Conservation (phyloP, 2,329 filamentous ascomycete species). For the Lojkania enalia region DNA sequence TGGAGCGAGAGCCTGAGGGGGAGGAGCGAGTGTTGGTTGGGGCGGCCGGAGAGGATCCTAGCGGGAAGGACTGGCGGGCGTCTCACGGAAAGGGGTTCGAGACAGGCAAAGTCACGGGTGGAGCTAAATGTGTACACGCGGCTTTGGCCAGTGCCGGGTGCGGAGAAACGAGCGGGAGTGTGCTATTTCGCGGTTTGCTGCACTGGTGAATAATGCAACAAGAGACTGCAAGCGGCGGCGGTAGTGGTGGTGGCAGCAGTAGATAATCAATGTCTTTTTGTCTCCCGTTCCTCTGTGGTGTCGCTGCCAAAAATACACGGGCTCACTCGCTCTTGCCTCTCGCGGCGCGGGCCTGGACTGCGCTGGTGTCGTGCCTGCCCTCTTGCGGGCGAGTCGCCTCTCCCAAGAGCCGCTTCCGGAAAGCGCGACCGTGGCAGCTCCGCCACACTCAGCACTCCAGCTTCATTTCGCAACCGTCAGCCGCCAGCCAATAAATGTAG, state of each 20-base stretch:
- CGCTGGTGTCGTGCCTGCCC: neutral
- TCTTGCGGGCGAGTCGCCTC: neutral
- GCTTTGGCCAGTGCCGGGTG: conserved; percentile 11
- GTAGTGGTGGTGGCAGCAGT: too few relatives aligned
- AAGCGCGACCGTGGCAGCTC: conserved; percentile 1
- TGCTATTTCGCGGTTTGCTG: neutral
- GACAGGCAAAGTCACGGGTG: conserved; percentile 32
- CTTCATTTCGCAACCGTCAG: conserved; percentile 1
- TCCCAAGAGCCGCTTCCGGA: conserved; percentile 10
- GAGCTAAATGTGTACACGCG: conserved; percentile 29
- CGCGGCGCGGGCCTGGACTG: neutral
- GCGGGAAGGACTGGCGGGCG: conserved; percentile 21
- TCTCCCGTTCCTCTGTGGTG: neutral
- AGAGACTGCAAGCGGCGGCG: conserved; percentile 1
- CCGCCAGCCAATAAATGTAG: conserved; percentile 1
- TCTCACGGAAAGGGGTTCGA: conserved; percentile 35
- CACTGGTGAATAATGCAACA: neutral
- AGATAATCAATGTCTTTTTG: too few relatives aligned
- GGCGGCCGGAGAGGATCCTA: conserved; percentile 21
- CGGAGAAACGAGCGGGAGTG: conserved; percentile 3
- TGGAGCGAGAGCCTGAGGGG: conserved; percentile 22
- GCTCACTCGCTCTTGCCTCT: neutral
- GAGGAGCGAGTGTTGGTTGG: conserved; percentile 12
- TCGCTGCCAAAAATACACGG: conserved; percentile 1
- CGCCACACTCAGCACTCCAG: conserved; percentile 6